Percentiles rank a stretch among this genome's conserved stretches.
These are phyloP conservation scores for Botryotinia narcissicola DNA, from an alignment of 2,329 filamentous ascomycete species.

Conservation along the genomic window DNA sequence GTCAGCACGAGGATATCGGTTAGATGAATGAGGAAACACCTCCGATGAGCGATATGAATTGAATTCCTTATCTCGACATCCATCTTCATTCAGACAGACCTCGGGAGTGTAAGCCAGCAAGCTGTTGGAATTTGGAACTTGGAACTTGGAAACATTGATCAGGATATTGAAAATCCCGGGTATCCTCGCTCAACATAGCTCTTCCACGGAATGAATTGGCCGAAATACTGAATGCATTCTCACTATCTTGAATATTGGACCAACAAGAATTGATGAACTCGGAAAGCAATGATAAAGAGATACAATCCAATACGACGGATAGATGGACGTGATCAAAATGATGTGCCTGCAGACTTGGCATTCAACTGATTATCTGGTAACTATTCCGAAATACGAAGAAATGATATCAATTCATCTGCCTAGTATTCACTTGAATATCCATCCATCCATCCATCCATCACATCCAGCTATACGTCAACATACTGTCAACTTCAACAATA, in stretches of 20 bases:
- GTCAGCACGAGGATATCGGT: neutral
- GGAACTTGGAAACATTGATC: neutral
- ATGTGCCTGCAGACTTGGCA: constrained; percentile 2
- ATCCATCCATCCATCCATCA: neutral
- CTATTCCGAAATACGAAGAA: neutral
- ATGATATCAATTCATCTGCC: neutral
- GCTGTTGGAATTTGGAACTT: neutral
- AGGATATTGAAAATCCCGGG: neutral
- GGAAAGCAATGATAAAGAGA: neutral
- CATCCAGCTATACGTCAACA: neutral
- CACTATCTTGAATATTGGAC: neutral
- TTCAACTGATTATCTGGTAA: neutral
- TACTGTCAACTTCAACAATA: neutral
- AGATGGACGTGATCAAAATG: neutral
- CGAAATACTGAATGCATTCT: neutral
- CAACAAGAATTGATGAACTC: neutral
- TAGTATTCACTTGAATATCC: neutral
- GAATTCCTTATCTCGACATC: neutral
- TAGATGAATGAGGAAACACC: neutral
- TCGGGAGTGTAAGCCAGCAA: neutral
- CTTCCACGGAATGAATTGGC: neutral
- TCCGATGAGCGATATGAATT: neutral
- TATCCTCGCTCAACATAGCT: constrained; percentile 1
- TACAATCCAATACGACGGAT: neutral
- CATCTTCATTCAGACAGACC: neutral